phyloP scores from a whole-genome alignment of 2,329 filamentous ascomycete species.

The Hypoxylon sp. region DNA sequence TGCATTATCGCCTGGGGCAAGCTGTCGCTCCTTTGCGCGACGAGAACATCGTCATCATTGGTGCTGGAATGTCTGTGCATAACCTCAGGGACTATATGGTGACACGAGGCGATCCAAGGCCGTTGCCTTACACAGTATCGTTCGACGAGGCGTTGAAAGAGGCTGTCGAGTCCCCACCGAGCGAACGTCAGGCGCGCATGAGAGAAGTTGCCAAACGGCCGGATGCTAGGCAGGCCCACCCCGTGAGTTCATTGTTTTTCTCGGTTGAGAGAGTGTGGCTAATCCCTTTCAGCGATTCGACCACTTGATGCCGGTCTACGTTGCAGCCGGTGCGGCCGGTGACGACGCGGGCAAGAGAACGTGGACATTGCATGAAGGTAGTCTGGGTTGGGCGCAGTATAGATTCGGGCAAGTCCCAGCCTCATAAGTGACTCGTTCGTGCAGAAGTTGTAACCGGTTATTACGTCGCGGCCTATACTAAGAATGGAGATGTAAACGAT shows the following conservation, averaged over 20 bases:
- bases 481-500: too few species aligned
- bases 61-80: constrained; percentile 82
- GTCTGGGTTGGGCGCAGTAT: constrained; percentile 64
- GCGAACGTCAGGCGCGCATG: constrained; percentile 59
- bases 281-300: constrained; percentile 58
- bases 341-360: constrained; percentile 60
- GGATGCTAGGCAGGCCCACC: constrained; percentile 64
- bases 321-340: constrained; percentile 63
- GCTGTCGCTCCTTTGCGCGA: constrained; percentile 77
- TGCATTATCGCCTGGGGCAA: constrained; percentile 77
- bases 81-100: constrained; percentile 72
- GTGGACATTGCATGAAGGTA: constrained; percentile 63
- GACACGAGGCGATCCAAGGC: constrained; percentile 60
- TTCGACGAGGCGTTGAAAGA: constrained; percentile 79
- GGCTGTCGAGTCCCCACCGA: constrained; percentile 66
- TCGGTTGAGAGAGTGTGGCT: constrained; percentile 4
- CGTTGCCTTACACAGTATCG: constrained; percentile 70
- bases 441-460: neutral
- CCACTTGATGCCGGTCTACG: constrained; percentile 65
- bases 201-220: constrained; percentile 58
- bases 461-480: neutral
- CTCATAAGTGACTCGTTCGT: neutral
- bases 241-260: constrained; percentile 48
- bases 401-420: constrained; percentile 59
- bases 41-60: constrained; percentile 76